These are phyloP conservation scores for Nemania sp. DNA, from an alignment of 2,329 filamentous ascomycete genomes.

Conservation along the genomic window DNA sequence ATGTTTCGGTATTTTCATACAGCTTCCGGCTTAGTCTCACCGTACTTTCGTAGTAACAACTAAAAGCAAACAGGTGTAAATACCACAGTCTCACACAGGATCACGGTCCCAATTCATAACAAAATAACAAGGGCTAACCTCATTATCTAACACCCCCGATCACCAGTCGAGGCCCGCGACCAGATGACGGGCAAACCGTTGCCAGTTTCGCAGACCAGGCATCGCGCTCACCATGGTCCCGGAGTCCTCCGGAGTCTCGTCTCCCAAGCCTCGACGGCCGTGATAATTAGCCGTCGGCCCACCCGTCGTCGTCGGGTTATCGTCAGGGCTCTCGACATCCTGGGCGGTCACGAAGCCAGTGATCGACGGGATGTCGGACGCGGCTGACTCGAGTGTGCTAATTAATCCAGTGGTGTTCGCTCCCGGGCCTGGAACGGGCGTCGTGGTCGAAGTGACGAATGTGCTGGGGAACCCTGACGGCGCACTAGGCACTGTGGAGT, in stretches of 20 bases:
- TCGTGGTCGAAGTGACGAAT: slow-evolving; percentile 45
- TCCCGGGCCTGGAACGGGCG: slow-evolving; percentile 31
- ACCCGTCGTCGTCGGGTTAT: neutral
- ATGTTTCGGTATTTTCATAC: neutral
- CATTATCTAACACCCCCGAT: neutral
- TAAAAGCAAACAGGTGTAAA: slow-evolving; percentile 9
- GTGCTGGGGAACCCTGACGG: slow-evolving; percentile 40
- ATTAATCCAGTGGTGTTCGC: slow-evolving; percentile 20
- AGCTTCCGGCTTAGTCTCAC: neutral
- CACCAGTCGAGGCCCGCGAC: slow-evolving; percentile 27
- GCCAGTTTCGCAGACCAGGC: slow-evolving; percentile 26
- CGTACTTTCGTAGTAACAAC: neutral
- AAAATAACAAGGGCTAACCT: neutral
- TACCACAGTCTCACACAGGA: neutral
- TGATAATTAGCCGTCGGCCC: slow-evolving; percentile 12
- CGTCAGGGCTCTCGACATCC: slow-evolving; percentile 3
- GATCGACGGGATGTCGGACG: slow-evolving; percentile 27
- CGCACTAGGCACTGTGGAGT: slow-evolving; percentile 35
- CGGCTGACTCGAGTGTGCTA: slow-evolving; percentile 14
- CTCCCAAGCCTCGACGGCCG: slow-evolving; percentile 19
- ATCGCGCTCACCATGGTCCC: neutral
- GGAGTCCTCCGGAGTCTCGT: slow-evolving; percentile 5
- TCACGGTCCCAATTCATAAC: neutral
- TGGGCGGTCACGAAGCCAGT: slow-evolving; percentile 14
- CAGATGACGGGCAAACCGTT: slow-evolving; percentile 30